These are phyloP conservation scores for Mycena capillaripes DNA, from an alignment of 768 basidiomycete species.

Conservation along the genomic window DNA sequence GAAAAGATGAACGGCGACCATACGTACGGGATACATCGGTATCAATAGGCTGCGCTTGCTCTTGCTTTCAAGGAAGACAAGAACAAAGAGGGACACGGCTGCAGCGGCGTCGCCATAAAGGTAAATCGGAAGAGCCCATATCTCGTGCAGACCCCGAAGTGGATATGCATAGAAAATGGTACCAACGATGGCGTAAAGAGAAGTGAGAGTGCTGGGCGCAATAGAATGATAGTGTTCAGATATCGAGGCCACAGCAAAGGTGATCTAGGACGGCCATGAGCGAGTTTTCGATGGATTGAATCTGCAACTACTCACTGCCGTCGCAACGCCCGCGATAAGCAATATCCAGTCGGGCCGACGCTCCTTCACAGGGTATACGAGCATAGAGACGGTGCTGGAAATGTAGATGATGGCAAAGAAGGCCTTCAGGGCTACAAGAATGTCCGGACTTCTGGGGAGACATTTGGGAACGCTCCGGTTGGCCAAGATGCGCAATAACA, in stretches of 20 bases:
- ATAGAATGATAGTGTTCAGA: conserved; percentile 15
- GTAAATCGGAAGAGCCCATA: neutral
- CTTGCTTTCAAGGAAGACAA: conserved; percentile 21
- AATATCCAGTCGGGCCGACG: too few relatives aligned
- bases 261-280: too few relatives aligned
- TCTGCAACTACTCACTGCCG: too few relatives aligned
- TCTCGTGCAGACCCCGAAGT: neutral
- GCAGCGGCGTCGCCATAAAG: neutral
- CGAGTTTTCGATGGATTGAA: too few relatives aligned
- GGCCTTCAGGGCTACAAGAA: conserved; percentile 2
- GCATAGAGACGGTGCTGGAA: neutral
- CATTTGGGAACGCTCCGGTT: conserved; percentile 12
- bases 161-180: conserved; percentile 4
- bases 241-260: neutral
- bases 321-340: neutral
- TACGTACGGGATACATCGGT: conserved; percentile 15
- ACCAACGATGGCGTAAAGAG: neutral
- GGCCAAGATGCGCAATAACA: neutral
- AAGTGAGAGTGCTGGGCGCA: neutral
- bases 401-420: neutral
- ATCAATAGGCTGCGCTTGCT: conserved; percentile 18
- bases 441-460: conserved; percentile 3
- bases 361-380: neutral
- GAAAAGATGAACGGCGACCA: too few relatives aligned
- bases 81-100: conserved; percentile 1